A percentile compares a stretch with the other conserved stretches of the same genome.
Evolutionary conservation across 345 rosid genomes (phyloP).

Genomic region (Psidium guajava): DNA sequence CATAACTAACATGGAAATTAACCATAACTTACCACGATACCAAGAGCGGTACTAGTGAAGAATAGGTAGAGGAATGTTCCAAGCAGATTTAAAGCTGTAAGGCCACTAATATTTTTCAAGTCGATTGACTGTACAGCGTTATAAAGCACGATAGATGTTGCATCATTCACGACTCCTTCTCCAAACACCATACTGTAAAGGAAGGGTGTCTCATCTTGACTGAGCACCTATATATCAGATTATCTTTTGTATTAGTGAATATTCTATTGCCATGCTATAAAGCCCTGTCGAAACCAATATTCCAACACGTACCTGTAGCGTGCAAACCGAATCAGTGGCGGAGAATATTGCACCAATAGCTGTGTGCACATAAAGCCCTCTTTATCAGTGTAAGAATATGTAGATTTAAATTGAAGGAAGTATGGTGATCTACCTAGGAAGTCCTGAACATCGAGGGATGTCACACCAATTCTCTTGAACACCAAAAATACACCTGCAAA

Average conservation of each 20-base stretch:
- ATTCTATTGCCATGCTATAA: background rate
- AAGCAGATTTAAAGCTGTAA: slow-evolving; percentile 25
- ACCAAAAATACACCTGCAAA: slow-evolving; percentile 30
- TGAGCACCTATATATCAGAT: slow-evolving; percentile 38
- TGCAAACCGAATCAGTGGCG: slow-evolving; percentile 75
- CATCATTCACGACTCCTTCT: slow-evolving; percentile 80
- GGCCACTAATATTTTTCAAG: slow-evolving; percentile 19
- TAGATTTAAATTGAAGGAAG: background rate
- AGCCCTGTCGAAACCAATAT: background rate
- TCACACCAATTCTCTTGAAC: slow-evolving; percentile 32
- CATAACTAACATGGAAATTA: background rate
- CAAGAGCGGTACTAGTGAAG: slow-evolving; percentile 50
- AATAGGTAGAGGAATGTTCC: slow-evolving; percentile 60
- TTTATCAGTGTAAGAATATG: background rate
- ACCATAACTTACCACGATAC: slow-evolving; percentile 38
- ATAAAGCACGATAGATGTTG: slow-evolving; percentile 67
- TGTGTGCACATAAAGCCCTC: slow-evolving; percentile 10
- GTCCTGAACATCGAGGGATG: slow-evolving; percentile 26
- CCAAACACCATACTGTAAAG: slow-evolving; percentile 68
- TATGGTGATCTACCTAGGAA: slow-evolving; percentile 26
- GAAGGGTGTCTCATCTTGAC: slow-evolving; percentile 72
- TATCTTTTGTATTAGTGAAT: background rate
- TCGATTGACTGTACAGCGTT: slow-evolving; percentile 49
- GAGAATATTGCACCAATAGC: slow-evolving; percentile 68
- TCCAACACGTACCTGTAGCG: slow-evolving; percentile 40